Evolutionary conservation across 2,329 filamentous ascomycete genomes (phyloP), one percentile per base, ranked within the genome.

Genomic region (Penicillium sp.): DNA sequence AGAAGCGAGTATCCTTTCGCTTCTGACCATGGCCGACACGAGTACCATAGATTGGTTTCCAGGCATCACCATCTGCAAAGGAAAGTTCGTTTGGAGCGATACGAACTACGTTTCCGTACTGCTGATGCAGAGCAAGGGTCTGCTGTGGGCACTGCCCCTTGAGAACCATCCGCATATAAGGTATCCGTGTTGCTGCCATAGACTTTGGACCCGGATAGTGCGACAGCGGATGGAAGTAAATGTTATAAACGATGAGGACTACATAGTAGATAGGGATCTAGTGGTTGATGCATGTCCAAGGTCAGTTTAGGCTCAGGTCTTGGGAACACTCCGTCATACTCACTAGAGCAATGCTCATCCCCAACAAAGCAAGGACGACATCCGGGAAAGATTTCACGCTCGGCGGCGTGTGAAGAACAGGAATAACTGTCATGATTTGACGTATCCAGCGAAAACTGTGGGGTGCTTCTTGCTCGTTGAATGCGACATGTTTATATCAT

Each of bases 1-100:
- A 67, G 40, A 66, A 65, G 9, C 48, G 46, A 14, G 18, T 1
- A 27, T 59, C 56, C 24, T 68, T 68, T n/a, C 42, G n/a, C n/a
- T 66, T 57, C 21, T 66, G 59, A 0, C 54, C 18, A 34, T 58
- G 55, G 1, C 63, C 60, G 3, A 50, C 13, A 34, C 59, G 58
- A 39, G 56, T 59, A 2, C 66, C 65, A 21, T 67, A 68, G 39
- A 71, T 69, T 14, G 51, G 14, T 40, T 66, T 67, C 67, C 67
- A 71, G 22, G 65, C 67, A 1, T 58, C 53, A 8, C 57, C 50
- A 4, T 60, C 46, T 24, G 48, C 59, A 22, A 65, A 69, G 0
- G 66, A 64, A 10, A 71, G 54, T 24, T 71, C 68, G 29, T 67
- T 57, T 1, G 70, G 70, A 1, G 62, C 61, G 16, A 70, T 60